Evolutionary conservation across 1,284 basidiomycete species (phyloP).

Genomic region (Irpex rosettiformis): DNA sequence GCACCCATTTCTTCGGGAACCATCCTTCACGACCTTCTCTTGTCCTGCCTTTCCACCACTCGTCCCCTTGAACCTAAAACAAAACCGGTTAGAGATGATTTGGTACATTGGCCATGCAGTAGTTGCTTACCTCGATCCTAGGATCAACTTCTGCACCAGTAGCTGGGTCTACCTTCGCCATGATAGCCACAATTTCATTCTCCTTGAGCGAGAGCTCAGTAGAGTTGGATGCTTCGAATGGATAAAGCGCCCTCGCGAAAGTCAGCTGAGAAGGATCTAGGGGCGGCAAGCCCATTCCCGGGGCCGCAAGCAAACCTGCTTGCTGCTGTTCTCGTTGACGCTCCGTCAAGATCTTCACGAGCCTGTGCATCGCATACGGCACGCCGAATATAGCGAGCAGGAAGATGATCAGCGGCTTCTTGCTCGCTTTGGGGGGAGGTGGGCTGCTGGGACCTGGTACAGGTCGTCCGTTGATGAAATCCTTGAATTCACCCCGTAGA

Average conservation of each 20-base stretch:
- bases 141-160: constrained; percentile 71
- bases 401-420: constrained; percentile 93
- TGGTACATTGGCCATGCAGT: neutral
- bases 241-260: constrained; percentile 86
- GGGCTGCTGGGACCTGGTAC: constrained; percentile 49
- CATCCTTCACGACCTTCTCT: constrained; percentile 93
- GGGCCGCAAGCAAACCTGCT: constrained; percentile 27
- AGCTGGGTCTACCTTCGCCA: constrained; percentile 76
- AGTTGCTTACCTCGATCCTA: constrained; percentile 49
- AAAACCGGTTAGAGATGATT: neutral
- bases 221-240: constrained; percentile 73
- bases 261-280: constrained; percentile 74
- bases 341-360: constrained; percentile 78
- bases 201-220: constrained; percentile 82
- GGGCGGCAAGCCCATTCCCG: constrained; percentile 45
- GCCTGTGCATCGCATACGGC: constrained; percentile 91
- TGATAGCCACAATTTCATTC: constrained; percentile 94
- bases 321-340: constrained; percentile 48
- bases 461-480: constrained; percentile 65
- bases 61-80: constrained; percentile 47
- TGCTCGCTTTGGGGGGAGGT: constrained; percentile 60
- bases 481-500: constrained; percentile 60
- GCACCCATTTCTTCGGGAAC: constrained; percentile 93
- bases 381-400: constrained; percentile 94
- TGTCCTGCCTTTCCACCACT: constrained; percentile 97